Evolutionary conservation across 768 basidiomycete genomes (phyloP), one percentile per base, ranked within the genome.

Genomic region (Astraeus odoratus): DNA sequence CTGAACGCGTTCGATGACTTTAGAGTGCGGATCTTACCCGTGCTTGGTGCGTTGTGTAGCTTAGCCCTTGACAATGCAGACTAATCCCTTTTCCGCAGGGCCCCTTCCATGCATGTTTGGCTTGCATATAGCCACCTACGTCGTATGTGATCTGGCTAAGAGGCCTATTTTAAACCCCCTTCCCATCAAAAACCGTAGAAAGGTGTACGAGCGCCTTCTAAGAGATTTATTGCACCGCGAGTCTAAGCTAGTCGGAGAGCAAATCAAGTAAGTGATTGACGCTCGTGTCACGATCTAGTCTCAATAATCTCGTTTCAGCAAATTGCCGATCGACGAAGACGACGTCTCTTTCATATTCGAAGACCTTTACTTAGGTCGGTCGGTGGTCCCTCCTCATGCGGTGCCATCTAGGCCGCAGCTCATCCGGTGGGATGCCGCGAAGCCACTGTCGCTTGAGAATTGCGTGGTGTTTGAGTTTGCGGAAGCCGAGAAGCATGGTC

Each of bases 41-140:
- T 97, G 4, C 73, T 97, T 3, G 91, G 86, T 82, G 42, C 6
- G 76, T 59, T 19, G 13, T 15, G 15, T 8, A 6, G 23, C 6
- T 23, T 39, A 13, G 13, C 5, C 16, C 23, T 15, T 22, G 13
- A 13, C 3, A 15, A 7, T 9, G 35, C 5, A 18, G 19, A 39
- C 23, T 39, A 10, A 22, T 12, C 23, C 6, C 16, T 22, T 15
- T 24, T 22, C 16, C 6, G 2, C 31, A 64, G 62, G 62, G 0
- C 87, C 93, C 0, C 66, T 96, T 7, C 94, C 93, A 0, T 78
- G 86, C 2, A 80, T 95, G 47, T 98, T 99, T 60, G 96, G 94
- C 13, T 74, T 98, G 49, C 76, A 95, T 53, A 83, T 85, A 30
- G 87, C 89, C 16, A 89, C 90, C 0, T 97, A 89, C 58, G 80